These are phyloP conservation scores for Zasmidium cellare DNA, from an alignment of 2,329 filamentous ascomycete genomes.

Conservation along the genomic window DNA sequence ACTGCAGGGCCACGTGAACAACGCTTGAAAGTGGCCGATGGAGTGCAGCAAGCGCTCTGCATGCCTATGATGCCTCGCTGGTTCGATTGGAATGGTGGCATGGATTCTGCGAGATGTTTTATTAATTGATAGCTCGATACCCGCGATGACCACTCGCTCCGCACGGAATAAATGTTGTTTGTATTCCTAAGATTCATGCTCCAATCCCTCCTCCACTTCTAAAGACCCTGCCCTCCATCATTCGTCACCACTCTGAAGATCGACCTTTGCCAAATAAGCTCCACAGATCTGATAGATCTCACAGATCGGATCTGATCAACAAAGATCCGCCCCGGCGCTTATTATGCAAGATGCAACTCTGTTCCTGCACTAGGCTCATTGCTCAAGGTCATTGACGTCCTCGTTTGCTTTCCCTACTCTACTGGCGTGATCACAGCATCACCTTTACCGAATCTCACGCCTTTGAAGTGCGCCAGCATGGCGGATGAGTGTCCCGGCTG, in stretches of 20 bases:
- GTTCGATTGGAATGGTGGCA: not conserved
- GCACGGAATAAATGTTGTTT: not conserved
- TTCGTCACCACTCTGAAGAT: not conserved
- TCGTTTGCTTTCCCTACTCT: not conserved
- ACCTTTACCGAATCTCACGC: slow-evolving; percentile 1
- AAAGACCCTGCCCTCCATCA: too few species aligned
- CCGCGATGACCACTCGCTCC: slow-evolving; percentile 7
- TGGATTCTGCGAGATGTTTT: not conserved
- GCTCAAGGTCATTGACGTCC: slow-evolving; percentile 20
- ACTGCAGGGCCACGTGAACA: too few species aligned
- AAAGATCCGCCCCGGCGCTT: not conserved
- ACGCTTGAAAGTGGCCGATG: too few species aligned
- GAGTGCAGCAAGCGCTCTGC: not conserved
- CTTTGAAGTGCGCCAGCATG: too few species aligned
- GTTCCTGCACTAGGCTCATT: slow-evolving; percentile 25
- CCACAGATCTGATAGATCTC: slow-evolving; percentile 14
- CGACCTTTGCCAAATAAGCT: not conserved
- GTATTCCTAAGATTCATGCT: not conserved
- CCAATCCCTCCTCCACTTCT: too few species aligned
- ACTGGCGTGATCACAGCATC: not conserved
- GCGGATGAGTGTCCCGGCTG: too few species aligned
- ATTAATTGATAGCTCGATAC: slow-evolving; percentile 15
- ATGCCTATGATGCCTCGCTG: not conserved
- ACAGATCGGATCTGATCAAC: slow-evolving; percentile 11
- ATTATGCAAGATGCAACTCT: slow-evolving; percentile 12